phyloP scores from a whole-genome alignment of 1,284 basidiomycete genomes.

The Coniferiporia weirii region DNA sequence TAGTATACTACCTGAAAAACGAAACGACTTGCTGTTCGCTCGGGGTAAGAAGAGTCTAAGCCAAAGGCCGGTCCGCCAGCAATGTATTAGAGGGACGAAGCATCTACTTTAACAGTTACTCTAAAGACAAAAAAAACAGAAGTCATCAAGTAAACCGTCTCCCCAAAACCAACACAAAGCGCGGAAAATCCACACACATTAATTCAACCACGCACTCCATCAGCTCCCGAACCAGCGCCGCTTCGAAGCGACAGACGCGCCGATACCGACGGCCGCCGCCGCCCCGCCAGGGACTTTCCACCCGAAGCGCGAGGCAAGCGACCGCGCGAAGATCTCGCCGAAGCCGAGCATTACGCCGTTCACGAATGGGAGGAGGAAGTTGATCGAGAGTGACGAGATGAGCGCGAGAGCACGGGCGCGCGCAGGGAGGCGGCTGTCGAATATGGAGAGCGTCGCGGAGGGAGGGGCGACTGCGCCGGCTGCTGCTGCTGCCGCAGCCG shows the following conservation, averaged over 20 bases:
- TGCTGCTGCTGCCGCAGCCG: conserved; percentile 23
- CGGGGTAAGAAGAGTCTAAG: too few species aligned
- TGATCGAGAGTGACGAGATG: conserved; percentile 83
- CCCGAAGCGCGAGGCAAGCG: conserved; percentile 64
- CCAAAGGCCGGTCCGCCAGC: too few species aligned
- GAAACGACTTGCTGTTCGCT: too few species aligned
- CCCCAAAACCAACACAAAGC: too few species aligned
- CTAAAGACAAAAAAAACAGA: too few species aligned
- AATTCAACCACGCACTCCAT: neutral
- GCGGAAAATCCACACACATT: neutral
- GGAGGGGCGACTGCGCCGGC: conserved; percentile 31
- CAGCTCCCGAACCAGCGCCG: neutral
- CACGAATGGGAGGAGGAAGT: conserved; percentile 89
- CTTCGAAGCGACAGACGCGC: neutral
- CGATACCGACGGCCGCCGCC: conserved; percentile 24
- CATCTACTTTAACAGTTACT: too few species aligned
- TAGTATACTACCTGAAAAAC: too few species aligned
- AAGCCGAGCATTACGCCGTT: conserved; percentile 99
- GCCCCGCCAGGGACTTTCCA: conserved; percentile 33
- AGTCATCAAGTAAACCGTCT: too few species aligned
- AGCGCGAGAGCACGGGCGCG: conserved; percentile 68
- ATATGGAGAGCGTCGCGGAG: conserved; percentile 75
- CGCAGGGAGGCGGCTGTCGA: conserved; percentile 61
- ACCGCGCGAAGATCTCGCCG: conserved; percentile 94
- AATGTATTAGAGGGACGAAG: too few species aligned